A percentile compares a stretch with the other conserved stretches of the same genome.
These are phyloP conservation scores for Claviceps pusilla DNA, from an alignment of 2,329 filamentous ascomycete species.

Conservation along the genomic window DNA sequence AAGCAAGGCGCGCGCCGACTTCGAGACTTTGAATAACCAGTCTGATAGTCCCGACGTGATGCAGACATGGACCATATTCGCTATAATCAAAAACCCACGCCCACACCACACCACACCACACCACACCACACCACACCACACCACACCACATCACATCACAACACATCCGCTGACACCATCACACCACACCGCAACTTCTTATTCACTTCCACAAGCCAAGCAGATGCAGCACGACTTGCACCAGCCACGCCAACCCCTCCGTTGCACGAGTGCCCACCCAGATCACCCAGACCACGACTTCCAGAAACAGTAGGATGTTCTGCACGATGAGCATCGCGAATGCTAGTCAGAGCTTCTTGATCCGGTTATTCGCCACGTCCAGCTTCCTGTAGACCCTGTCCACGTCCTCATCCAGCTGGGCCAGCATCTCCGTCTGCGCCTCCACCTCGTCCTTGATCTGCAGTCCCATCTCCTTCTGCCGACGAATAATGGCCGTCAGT, in stretches of 20 bases:
- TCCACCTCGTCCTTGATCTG: conserved; percentile 61
- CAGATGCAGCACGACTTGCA: conserved; percentile 14
- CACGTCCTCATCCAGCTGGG: conserved; percentile 49
- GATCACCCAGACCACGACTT: conserved; percentile 17
- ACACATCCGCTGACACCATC: not conserved
- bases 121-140: not conserved
- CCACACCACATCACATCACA: not conserved
- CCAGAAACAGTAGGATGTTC: conserved; percentile 14
- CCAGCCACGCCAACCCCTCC: conserved; percentile 15
- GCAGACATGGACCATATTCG: too few relatives aligned
- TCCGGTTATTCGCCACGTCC: conserved; percentile 56
- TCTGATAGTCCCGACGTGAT: not conserved
- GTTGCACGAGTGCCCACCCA: conserved; percentile 14
- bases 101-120: too few relatives aligned
- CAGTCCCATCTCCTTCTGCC: conserved; percentile 65
- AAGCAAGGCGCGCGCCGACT: not conserved
- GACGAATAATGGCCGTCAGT: conserved; percentile 51
- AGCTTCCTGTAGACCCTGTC: conserved; percentile 54
- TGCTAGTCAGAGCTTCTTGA: conserved; percentile 45
- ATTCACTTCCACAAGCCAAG: conserved; percentile 9
- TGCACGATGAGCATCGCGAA: conserved; percentile 12
- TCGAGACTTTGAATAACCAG: not conserved
- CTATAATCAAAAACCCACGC: too few relatives aligned
- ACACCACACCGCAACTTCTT: not conserved
- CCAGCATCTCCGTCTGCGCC: conserved; percentile 55